Evolutionary conservation across 768 basidiomycete genomes (phyloP).

Genomic region (Suillus paluster): DNA sequence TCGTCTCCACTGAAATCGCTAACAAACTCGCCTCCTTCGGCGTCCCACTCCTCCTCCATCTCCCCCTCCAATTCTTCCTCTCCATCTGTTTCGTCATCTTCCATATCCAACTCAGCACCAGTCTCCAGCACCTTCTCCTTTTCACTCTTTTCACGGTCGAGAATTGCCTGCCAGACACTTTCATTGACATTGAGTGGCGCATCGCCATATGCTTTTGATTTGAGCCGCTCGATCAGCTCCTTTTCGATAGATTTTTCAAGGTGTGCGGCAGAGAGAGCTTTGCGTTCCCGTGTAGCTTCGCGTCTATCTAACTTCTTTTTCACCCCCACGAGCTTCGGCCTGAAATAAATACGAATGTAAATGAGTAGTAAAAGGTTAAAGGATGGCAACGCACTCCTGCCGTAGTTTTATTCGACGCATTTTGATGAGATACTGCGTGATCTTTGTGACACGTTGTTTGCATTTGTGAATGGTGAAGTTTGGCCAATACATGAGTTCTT

Average conservation of each 20-base stretch:
- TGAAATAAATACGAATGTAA: slow-evolving; percentile 32
- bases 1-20: slow-evolving; percentile 60
- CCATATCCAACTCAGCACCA: slow-evolving; percentile 45
- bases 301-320: slow-evolving; percentile 97
- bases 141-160: slow-evolving; percentile 75
- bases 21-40: slow-evolving; percentile 56
- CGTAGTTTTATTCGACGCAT: slow-evolving; percentile 90
- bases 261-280: slow-evolving; percentile 94
- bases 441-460: slow-evolving; percentile 98
- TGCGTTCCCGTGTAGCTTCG: slow-evolving; percentile 90
- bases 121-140: slow-evolving; percentile 48
- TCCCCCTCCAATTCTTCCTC: slow-evolving; percentile 56
- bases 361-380: background rate
- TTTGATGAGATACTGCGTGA: slow-evolving; percentile 98
- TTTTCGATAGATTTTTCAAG: slow-evolving; percentile 95
- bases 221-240: slow-evolving; percentile 93
- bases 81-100: slow-evolving; percentile 60
- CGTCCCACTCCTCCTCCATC: slow-evolving; percentile 54
- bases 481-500: slow-evolving; percentile 96
- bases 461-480: slow-evolving; percentile 98
- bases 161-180: slow-evolving; percentile 89
- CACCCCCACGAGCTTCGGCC: slow-evolving; percentile 91
- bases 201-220: slow-evolving; percentile 97
- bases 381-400: slow-evolving; percentile 65
- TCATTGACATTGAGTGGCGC: slow-evolving; percentile 98